Base-by-base conservation (phyloP, 306 rosid genomes). In the Pueraria montana region DNA sequence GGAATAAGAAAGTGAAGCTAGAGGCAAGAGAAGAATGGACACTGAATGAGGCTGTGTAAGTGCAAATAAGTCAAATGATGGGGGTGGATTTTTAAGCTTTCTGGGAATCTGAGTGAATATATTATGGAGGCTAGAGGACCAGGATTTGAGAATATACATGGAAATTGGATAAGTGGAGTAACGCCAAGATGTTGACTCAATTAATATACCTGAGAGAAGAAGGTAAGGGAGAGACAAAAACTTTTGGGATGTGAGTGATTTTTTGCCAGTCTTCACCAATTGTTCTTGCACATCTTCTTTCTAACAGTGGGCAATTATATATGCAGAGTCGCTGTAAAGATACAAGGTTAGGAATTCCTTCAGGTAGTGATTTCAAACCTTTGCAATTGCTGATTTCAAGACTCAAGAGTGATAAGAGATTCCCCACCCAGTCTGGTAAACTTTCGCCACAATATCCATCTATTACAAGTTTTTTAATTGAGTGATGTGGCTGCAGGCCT, bases 401-500 rank as follows among this genome's bases (percentile, higher is more conserved):
- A 52, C 12, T 8, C 64, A 5, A 1, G 13, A 83, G 79, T 2
- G 82, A 61, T 17, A 52, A 46, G 17, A 86, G 77, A 43, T 27
- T 65, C 61, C 75, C 26, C 18, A 86, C 50, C 72, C 79, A 79
- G 24, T 86, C 80, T 23, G 86, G 83, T 32, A 83, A 66, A 21
- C 48, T 70, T 46, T 56, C 45, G 38, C 88, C 88, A 1, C 75
- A 3, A 65, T 62, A 86, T 11, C 46, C 59, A 10, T 7, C 4
- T 10, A 82, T 42, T 1, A 4, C 17, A 21, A 70, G 55, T n/a
- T 11, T 27, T 72, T 65, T 72, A 26, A 86, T 62, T 18, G 74
- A 73, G 62, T 27, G 59, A 43, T 81, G 80, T 3, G 90, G 87
- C 20, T 79, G 77, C 23, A 84, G 46, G 52, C 68, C 85, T 46